These are phyloP conservation scores for Penicillium fimorum DNA, from an alignment of 495 filamentous ascomycete genomes.

Conservation along the genomic window DNA sequence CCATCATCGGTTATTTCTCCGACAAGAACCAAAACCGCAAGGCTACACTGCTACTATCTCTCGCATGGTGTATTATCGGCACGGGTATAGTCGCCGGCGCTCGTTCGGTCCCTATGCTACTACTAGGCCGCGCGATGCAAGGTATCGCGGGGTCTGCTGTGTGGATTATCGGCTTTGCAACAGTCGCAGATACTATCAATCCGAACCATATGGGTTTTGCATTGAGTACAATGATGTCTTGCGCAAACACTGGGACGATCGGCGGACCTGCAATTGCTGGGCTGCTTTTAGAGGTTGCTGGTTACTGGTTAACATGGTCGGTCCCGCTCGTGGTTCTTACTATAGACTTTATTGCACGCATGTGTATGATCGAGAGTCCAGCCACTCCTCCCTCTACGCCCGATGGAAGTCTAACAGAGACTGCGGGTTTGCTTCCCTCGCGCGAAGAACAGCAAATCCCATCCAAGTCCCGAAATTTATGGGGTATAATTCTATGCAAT, in stretches of 20 bases:
- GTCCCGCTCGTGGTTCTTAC: conserved; percentile 4
- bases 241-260: conserved; percentile 4
- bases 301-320: conserved; percentile 16
- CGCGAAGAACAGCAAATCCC: not conserved
- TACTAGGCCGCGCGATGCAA: conserved; percentile 16
- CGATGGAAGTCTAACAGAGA: not conserved
- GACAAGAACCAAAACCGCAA: conserved; percentile 1
- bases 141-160: conserved; percentile 11
- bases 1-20: conserved; percentile 14
- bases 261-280: conserved; percentile 1
- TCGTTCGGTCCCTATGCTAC: conserved; percentile 3
- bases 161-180: conserved; percentile 21
- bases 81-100: not conserved
- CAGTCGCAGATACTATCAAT: conserved; percentile 7
- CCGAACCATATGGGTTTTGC: conserved; percentile 2
- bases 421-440: not conserved
- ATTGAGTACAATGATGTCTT: conserved; percentile 11
- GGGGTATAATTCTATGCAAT: not conserved
- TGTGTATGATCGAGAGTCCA: conserved; percentile 12
- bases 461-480: not conserved
- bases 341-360: conserved; percentile 9
- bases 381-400: not conserved
- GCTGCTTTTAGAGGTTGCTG: not conserved
- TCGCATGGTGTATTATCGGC: not conserved
- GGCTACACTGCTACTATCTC: not conserved